Evolutionary conservation across 78 protist genomes (phyloP).

Genomic region (Dictyostelium intermedium): DNA sequence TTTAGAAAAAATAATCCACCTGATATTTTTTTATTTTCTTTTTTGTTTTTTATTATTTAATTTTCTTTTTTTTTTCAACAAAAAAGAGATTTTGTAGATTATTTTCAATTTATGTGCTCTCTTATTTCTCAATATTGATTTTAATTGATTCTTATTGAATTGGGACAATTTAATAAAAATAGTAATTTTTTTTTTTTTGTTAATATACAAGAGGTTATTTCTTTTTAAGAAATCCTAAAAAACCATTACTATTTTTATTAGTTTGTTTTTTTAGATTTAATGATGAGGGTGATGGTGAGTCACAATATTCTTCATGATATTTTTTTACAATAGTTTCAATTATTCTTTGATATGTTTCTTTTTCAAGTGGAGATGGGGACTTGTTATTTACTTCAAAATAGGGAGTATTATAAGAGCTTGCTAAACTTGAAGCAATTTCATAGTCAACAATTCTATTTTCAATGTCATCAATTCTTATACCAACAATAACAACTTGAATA

Average conservation of each 20-base stretch:
- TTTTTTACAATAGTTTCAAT: background rate
- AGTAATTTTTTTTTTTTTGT: too few species aligned
- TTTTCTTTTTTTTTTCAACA: too few species aligned
- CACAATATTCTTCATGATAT: background rate
- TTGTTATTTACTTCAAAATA: background rate
- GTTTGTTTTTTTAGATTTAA: background rate
- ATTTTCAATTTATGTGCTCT: too few species aligned
- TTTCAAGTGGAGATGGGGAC: background rate
- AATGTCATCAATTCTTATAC: background rate
- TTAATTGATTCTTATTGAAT: too few species aligned
- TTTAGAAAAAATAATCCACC: background rate
- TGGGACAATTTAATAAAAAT: too few species aligned
- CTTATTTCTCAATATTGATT: too few species aligned
- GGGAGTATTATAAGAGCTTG: background rate
- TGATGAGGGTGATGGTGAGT: background rate
- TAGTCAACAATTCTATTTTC: background rate
- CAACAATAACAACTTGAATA: background rate
- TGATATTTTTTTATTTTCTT: too few species aligned
- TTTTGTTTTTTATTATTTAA: too few species aligned
- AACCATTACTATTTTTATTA: background rate
- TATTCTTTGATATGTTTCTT: background rate
- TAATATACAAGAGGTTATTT: too few species aligned
- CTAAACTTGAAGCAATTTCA: background rate
- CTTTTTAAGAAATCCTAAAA: background rate
- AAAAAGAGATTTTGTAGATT: too few species aligned